Evolutionary conservation across 352 stramenopile species (phyloP), one percentile per base, ranked within the genome.

Genomic region (Phytopythium oedochilum): DNA sequence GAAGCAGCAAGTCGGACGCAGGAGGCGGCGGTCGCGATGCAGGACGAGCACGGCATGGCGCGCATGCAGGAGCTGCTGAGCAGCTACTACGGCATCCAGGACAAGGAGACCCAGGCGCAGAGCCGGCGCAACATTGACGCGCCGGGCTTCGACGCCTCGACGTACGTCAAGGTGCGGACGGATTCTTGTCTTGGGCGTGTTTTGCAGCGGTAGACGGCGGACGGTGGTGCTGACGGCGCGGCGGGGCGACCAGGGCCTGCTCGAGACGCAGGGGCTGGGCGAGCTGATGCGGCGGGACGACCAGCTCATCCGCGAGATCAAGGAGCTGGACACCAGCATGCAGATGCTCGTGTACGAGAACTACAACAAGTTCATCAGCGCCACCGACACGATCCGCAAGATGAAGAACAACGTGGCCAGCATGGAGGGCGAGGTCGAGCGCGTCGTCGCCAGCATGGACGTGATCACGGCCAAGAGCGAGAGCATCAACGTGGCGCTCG

Each of bases 261-360:
- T 95, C 42, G 44, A 76, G 56, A 71, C 51, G 39, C 70, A 78
- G 26, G 74, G 78, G 14, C 65, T 95, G 28, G 82, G 85, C 39
- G 85, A 95, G 12, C 70, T 95, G 28, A 62, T 95, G 23, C 58
- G 68, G 43, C 73, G 64, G 10, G 85, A 95, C 61, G 79, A 92
- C 53, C 70, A 82, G 52, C 66, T 96, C 32, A 94, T 94, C 56
- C 65, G 70, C 54, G 78, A 98, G 71, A 93, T 97, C 52, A 97
- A 97, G 61, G 92, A 94, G 34, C 80, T 99, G 18, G 97, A 99
- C 72, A 97, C 89, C 22, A 98, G 97, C 51, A 99, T 99, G 97
- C 97, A 99, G 78, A 99, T 98, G 71, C 80, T 99, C 40, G 97
- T 99, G 22, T 99, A 99, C 69, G 97, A 99, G 63, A 99, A 99